Evolutionary conservation across 371 early-diverging fungal species (phyloP).

Genomic region (Coemansia sp.): DNA sequence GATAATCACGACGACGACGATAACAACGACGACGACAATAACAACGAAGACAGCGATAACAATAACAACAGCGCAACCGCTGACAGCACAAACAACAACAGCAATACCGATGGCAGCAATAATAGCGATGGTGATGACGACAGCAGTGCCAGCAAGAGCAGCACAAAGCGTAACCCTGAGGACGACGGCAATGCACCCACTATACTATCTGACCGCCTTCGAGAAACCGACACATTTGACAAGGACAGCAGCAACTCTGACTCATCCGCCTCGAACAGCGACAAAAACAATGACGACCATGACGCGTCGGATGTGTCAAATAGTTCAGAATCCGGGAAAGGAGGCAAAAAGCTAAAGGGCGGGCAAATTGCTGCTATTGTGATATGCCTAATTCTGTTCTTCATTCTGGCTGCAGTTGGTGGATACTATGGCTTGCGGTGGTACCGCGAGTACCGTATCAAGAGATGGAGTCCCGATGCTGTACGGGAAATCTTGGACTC

Average conservation of each 20-base stretch:
- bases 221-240: not conserved
- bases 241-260: not conserved
- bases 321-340: not conserved
- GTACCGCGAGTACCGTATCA: constrained; percentile 18
- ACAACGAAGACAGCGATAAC: not conserved
- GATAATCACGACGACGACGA: no score
- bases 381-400: constrained; percentile 9
- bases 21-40: not conserved
- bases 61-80: not conserved
- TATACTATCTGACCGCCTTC: not conserved
- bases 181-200: not conserved
- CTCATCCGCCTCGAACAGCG: no score
- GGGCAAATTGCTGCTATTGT: constrained; percentile 25
- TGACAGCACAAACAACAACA: not conserved
- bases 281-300: not conserved
- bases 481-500: constrained; percentile 38
- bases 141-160: not conserved
- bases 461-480: constrained; percentile 19
- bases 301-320: not conserved
- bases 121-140: not conserved
- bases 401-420: constrained; percentile 3
- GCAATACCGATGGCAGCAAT: not conserved
- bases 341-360: constrained; percentile 3
- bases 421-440: constrained; percentile 18
- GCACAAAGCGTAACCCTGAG: not conserved